A percentile compares a stretch with the other conserved stretches of the same genome.
Evolutionary conservation across 2,329 filamentous ascomycete species (phyloP).

Genomic region (Xylariomycetidae sp.): DNA sequence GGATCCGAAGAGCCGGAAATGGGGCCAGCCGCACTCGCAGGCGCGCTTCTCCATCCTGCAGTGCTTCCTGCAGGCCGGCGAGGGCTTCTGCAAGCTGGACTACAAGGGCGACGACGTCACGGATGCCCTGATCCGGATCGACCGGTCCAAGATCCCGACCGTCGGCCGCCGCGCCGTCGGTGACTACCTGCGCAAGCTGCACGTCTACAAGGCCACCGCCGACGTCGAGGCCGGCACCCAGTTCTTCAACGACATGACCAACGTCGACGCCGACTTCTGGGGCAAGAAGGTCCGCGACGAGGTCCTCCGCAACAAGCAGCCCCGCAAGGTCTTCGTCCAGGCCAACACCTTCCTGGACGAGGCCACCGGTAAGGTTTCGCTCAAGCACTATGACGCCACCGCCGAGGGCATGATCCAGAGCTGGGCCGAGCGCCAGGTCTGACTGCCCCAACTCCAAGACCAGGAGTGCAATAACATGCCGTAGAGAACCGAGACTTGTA

Average conservation of each 20-base stretch:
- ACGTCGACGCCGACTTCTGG: slow-evolving; percentile 77
- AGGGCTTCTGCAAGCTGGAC: slow-evolving; percentile 78
- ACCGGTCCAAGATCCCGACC: slow-evolving; percentile 79
- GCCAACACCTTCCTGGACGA: slow-evolving; percentile 76
- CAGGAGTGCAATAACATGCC: too few relatives aligned
- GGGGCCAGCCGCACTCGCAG: slow-evolving; percentile 90
- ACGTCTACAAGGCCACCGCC: slow-evolving; percentile 87
- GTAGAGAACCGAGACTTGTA: background rate
- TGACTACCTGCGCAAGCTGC: slow-evolving; percentile 81
- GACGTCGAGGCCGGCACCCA: slow-evolving; percentile 71
- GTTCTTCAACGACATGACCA: slow-evolving; percentile 79
- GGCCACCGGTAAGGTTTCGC: slow-evolving; percentile 60
- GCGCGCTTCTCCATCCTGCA: slow-evolving; percentile 81
- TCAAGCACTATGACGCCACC: slow-evolving; percentile 83
- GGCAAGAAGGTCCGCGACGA: slow-evolving; percentile 71
- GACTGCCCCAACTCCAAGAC: too few relatives aligned
- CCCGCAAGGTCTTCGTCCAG: slow-evolving; percentile 89
- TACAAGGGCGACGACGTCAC: slow-evolving; percentile 68
- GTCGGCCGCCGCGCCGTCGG: slow-evolving; percentile 77
- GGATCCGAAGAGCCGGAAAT: slow-evolving; percentile 85
- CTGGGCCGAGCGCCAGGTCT: slow-evolving; percentile 59
- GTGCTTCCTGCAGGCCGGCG: slow-evolving; percentile 79
- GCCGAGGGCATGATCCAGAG: slow-evolving; percentile 78
- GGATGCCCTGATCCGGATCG: slow-evolving; percentile 75
- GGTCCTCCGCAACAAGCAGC: slow-evolving; percentile 71